phyloP scores from a whole-genome alignment of 2,329 filamentous ascomycete genomes.

The Curvularia lunata region DNA sequence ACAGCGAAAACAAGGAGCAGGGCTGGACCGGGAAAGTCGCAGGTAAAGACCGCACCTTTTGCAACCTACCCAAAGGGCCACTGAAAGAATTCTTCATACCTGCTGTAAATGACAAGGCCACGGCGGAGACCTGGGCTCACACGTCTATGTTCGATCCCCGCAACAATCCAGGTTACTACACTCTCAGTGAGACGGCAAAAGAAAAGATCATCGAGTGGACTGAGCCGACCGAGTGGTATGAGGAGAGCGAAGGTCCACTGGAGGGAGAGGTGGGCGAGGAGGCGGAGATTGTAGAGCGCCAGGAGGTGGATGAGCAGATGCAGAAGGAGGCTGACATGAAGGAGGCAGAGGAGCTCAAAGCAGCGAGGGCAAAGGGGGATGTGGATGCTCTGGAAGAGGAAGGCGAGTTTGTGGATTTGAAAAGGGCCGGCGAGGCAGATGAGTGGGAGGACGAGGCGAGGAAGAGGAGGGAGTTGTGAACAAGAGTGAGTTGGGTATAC shows the following conservation, averaged over 20 bases:
- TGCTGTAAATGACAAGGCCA: constrained; percentile 74
- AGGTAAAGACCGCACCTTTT: constrained; percentile 82
- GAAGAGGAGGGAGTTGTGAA: constrained; percentile 25
- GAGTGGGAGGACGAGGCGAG: constrained; percentile 17
- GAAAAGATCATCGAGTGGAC: constrained; percentile 70
- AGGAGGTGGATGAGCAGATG: constrained; percentile 31
- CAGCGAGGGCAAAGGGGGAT: constrained; percentile 1
- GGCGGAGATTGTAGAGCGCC: constrained; percentile 40
- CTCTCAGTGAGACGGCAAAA: constrained; percentile 69
- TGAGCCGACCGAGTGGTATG: constrained; percentile 69
- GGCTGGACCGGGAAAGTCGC: constrained; percentile 62
- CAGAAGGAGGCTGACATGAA: constrained; percentile 25
- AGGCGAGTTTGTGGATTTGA: constrained; percentile 27
- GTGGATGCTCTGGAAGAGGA: constrained; percentile 14
- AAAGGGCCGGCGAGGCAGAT: constrained; percentile 13
- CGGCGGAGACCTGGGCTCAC: constrained; percentile 82
- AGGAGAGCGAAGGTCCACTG: constrained; percentile 49
- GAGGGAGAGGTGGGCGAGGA: constrained; percentile 39
- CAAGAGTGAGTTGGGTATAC: not conserved
- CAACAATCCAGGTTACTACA: constrained; percentile 75
- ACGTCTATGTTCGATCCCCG: constrained; percentile 77
- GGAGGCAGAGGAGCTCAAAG: constrained; percentile 10
- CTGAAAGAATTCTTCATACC: constrained; percentile 45
- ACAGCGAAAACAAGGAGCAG: constrained; percentile 49
- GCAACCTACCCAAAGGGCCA: constrained; percentile 62